Conservation (phyloP, 345 rosid genomes). For the Reutealis trisperma region DNA sequence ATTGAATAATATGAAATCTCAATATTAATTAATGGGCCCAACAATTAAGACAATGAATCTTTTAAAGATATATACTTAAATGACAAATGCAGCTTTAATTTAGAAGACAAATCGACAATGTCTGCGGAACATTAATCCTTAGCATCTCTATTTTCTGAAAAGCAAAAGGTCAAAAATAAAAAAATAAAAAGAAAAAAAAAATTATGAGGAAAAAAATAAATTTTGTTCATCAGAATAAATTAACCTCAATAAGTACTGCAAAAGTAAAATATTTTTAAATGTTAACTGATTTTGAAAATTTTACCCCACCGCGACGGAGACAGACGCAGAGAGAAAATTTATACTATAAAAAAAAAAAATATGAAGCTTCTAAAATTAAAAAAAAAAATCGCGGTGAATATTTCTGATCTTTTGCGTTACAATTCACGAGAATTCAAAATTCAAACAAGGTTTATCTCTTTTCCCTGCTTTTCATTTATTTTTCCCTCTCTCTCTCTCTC, state of each 20-base stretch:
- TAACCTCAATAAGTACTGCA: background rate
- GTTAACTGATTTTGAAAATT: background rate
- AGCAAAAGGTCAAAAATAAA: background rate
- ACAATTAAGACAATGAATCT: constrained; percentile 18
- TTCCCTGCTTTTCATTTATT: too few relatives aligned
- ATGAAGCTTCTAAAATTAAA: background rate
- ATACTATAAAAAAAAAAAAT: background rate
- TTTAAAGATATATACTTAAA: constrained; percentile 1
- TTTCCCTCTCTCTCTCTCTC: background rate
- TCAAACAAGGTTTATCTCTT: background rate
- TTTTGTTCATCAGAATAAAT: background rate
- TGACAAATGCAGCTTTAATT: constrained; percentile 19
- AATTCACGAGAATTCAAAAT: constrained; percentile 8
- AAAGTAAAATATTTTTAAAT: background rate
- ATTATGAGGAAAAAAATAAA: background rate
- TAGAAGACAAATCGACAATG: constrained; percentile 15
- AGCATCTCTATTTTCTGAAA: constrained; percentile 13
- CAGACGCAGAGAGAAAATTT: background rate
- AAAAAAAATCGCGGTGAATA: background rate
- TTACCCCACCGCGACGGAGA: background rate
- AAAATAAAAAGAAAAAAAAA: background rate
- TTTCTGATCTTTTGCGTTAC: background rate
- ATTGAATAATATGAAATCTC: background rate
- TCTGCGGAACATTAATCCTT: constrained; percentile 20
- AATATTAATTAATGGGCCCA: background rate